phyloP scores from a whole-genome alignment of 192 early-diverging fungal species.

The Coemansia sp. region DNA sequence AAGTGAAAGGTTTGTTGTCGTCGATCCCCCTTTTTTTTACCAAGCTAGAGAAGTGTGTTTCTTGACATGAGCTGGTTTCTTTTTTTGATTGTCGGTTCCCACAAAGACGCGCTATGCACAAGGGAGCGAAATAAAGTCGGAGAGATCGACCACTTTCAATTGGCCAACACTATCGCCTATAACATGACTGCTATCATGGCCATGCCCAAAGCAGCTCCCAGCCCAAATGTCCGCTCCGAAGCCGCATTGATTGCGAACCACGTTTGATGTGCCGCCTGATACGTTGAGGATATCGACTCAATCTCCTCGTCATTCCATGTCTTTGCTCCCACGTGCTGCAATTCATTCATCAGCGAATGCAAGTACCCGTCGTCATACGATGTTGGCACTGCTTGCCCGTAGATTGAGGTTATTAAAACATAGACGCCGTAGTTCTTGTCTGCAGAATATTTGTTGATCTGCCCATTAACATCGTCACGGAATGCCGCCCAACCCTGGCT shows the following conservation, averaged over 20 bases:
- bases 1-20: neutral
- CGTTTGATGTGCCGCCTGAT: slow-evolving; percentile 11
- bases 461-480: slow-evolving; percentile 4
- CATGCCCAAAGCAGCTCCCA: neutral
- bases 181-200: neutral
- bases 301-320: slow-evolving; percentile 26
- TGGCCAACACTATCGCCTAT: too few species aligned
- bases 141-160: too few species aligned
- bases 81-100: neutral
- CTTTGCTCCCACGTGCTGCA: slow-evolving; percentile 14
- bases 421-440: slow-evolving; percentile 23
- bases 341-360: slow-evolving; percentile 17
- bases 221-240: neutral
- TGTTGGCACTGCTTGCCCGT: slow-evolving; percentile 5
- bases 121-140: too few species aligned
- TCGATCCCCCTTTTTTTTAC: neutral
- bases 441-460: slow-evolving; percentile 1
- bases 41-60: too few species aligned
- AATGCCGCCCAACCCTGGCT: slow-evolving; percentile 23
- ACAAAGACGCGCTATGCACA: too few species aligned
- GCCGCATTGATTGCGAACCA: neutral
- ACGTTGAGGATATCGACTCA: slow-evolving; percentile 6
- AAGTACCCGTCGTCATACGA: slow-evolving; percentile 17
- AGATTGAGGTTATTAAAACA: slow-evolving; percentile 17
- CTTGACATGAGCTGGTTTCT: neutral